Percentiles rank a stretch among this genome's conserved stretches.
phyloP scores from a whole-genome alignment of 371 early-diverging fungal species.

The Mortierella sp. region DNA sequence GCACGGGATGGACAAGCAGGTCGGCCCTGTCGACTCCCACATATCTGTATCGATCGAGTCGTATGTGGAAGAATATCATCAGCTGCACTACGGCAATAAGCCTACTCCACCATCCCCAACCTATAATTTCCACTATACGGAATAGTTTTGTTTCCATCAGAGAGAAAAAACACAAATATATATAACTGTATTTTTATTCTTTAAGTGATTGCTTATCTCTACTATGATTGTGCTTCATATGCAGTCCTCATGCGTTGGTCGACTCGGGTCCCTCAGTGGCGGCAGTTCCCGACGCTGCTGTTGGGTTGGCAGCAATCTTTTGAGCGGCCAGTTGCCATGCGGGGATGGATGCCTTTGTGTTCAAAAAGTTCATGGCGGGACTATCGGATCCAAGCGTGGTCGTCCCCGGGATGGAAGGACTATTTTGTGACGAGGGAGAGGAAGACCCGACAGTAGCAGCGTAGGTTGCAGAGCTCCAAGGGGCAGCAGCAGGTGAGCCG shows the following conservation, averaged over 20 bases:
- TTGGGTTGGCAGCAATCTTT: conserved; percentile 17
- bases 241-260: no score
- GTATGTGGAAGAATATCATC: conserved; percentile 41
- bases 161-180: neutral
- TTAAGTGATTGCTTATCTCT: no score
- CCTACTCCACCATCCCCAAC: neutral
- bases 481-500: conserved; percentile 7
- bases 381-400: neutral
- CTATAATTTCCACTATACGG: neutral
- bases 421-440: neutral
- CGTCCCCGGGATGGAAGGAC: conserved; percentile 1
- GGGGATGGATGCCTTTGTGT: conserved; percentile 67
- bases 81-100: conserved; percentile 5
- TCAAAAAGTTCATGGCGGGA: conserved; percentile 43
- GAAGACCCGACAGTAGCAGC: conserved; percentile 2
- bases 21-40: conserved; percentile 21
- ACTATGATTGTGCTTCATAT: no score
- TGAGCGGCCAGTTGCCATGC: conserved; percentile 80
- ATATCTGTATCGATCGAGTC: conserved; percentile 46
- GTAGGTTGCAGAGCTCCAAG: conserved; percentile 7
- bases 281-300: neutral
- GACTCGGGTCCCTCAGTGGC: conserved; percentile 9
- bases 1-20: conserved; percentile 19
- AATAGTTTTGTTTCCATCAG: neutral
- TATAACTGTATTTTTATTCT: no score